These are phyloP conservation scores for Pascua sp. DNA, from an alignment of 1,284 basidiomycete species.

Conservation along the genomic window DNA sequence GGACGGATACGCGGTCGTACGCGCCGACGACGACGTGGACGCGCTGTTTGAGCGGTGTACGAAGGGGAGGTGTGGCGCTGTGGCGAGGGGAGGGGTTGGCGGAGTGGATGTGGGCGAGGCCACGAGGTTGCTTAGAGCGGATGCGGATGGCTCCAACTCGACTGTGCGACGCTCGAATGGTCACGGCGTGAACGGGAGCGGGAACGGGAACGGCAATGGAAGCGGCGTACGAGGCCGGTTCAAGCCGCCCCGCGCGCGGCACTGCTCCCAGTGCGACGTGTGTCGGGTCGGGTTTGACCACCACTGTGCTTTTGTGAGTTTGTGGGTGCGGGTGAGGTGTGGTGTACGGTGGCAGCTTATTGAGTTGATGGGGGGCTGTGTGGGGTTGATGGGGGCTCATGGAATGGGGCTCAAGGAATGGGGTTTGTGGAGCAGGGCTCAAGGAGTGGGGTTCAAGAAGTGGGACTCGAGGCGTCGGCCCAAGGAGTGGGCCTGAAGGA, in stretches of 20 bases:
- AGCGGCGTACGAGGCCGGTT: conserved; percentile 32
- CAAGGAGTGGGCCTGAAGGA: too few relatives aligned
- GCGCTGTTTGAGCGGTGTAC: conserved; percentile 2
- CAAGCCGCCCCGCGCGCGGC: conserved; percentile 42
- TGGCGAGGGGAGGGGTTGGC: background rate
- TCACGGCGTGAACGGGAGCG: conserved; percentile 27
- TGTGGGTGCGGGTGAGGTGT: too few relatives aligned
- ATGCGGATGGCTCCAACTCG: conserved; percentile 2
- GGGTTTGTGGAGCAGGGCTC: too few relatives aligned
- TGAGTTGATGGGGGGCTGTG: too few relatives aligned
- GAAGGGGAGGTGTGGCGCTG: conserved; percentile 1
- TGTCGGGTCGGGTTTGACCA: conserved; percentile 46
- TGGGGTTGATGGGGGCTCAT: too few relatives aligned
- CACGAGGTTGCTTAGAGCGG: background rate
- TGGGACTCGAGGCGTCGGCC: too few relatives aligned
- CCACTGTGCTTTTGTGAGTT: conserved; percentile 42
- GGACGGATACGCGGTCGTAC: background rate
- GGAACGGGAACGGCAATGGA: too few relatives aligned
- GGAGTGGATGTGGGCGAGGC: conserved; percentile 1
- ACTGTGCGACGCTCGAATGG: background rate
- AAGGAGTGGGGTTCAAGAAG: too few relatives aligned
- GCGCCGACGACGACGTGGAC: background rate
- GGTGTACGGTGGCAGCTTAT: too few relatives aligned
- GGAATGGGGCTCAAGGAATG: too few relatives aligned
- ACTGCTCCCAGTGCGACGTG: conserved; percentile 41